Evolutionary conservation across 495 filamentous ascomycete species (phyloP), one percentile per base, ranked within the genome.

Genomic region (Paragyromitra xinjiangensis): DNA sequence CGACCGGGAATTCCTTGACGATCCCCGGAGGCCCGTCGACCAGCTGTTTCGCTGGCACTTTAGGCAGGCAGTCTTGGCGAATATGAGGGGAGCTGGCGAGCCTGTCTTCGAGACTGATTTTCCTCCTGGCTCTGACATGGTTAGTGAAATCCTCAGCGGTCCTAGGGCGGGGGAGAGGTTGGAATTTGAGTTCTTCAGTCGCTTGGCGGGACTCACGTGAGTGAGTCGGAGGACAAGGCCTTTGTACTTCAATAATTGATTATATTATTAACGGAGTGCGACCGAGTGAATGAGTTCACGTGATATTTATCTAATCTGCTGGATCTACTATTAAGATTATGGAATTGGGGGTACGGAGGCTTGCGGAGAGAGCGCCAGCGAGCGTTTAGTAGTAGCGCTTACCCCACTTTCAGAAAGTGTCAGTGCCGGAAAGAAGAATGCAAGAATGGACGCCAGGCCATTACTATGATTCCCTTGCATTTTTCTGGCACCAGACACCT

Each of bases 31-130:
- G 56, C 81, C 82, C 14, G 71, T 72, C 44, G 84, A 85, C 78
- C 37, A 83, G 75, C 77, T 85, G 22, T 71, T 86, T 44, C 71
- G 82, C 42, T 86, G 83, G 84, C 84, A 86, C 71, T 86, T 86
- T 70, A 59, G 84, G 42, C 85, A 86, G 77, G 73, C 82, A 55
- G 81, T 85, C 42, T 77, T 84, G 40, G 81, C 69, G 83, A 84
- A 22, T 22, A 22, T 22, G 19, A 22, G 19, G 19, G 19, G 19
- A 22, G 19, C 19, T 22, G 19, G 19, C 24, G 85, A 85, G 82
- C 84, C 84, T 50, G 45, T 75, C 8, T 85, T 85, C 64, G 84
- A 85, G 78, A 66, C 71, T 81, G 85, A 84, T 78, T 85, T 86
- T 64, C 84, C 83, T 34, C 80, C 83, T 65, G 80, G 85, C 24